These are phyloP conservation scores for Penicillium sclerotigenum DNA, from an alignment of 2,329 filamentous ascomycete species.

Conservation along the genomic window DNA sequence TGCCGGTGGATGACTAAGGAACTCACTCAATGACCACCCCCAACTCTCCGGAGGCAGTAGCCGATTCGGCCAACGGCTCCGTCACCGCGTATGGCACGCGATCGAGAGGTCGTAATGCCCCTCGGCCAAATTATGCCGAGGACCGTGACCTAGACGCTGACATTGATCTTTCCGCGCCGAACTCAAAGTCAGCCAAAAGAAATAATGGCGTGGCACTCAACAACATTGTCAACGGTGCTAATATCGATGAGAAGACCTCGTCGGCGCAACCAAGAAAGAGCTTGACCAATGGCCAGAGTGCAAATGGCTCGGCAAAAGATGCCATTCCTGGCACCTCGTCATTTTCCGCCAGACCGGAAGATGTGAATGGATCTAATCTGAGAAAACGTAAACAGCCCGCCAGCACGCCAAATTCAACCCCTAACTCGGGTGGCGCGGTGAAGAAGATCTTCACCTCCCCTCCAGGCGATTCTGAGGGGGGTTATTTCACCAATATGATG, in stretches of 20 bases:
- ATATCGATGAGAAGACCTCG: slow-evolving; percentile 40
- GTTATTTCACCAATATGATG: slow-evolving; percentile 75
- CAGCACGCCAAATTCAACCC: slow-evolving; percentile 34
- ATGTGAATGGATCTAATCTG: slow-evolving; percentile 48
- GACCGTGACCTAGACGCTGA: slow-evolving; percentile 87
- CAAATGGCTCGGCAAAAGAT: slow-evolving; percentile 40
- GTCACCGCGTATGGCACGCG: slow-evolving; percentile 81
- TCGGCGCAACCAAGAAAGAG: slow-evolving; percentile 42
- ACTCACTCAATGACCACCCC: slow-evolving; percentile 46
- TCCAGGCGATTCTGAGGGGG: slow-evolving; percentile 31
- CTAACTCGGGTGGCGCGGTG: slow-evolving; percentile 30
- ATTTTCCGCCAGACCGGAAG: slow-evolving; percentile 52
- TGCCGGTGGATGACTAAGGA: slow-evolving; percentile 35
- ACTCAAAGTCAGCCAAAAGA: slow-evolving; percentile 34
- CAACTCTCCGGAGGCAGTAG: slow-evolving; percentile 40
- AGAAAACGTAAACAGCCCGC: slow-evolving; percentile 82
- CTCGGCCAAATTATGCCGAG: slow-evolving; percentile 92
- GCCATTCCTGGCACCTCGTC: slow-evolving; percentile 58
- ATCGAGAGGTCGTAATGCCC: slow-evolving; percentile 80
- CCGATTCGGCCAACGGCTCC: slow-evolving; percentile 40
- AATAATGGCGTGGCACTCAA: slow-evolving; percentile 25
- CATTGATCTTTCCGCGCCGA: slow-evolving; percentile 64
- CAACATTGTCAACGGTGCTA: slow-evolving; percentile 33
- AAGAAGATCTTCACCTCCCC: slow-evolving; percentile 39
- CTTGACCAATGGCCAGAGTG: slow-evolving; percentile 35